Percentiles rank a stretch among this genome's conserved stretches.
Conservation (phyloP, 345 rosid genomes). For the Trapa bicornis region DNA sequence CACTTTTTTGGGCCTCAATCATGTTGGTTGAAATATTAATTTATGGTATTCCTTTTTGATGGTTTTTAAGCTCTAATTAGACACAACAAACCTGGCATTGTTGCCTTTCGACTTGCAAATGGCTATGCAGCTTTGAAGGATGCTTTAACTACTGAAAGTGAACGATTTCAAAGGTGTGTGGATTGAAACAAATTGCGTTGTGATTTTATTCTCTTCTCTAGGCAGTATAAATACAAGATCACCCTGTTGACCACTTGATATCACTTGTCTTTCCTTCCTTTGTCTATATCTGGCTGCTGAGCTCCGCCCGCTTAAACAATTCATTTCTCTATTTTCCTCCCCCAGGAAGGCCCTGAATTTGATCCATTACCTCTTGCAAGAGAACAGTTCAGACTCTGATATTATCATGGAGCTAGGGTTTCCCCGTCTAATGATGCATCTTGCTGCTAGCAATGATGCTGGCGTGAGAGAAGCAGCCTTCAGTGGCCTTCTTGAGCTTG, state of each 20-base stretch:
- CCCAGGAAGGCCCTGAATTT: slow-evolving; percentile 85
- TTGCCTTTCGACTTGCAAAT: slow-evolving; percentile 82
- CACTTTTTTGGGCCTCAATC: not conserved
- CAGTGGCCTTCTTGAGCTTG: slow-evolving; percentile 56
- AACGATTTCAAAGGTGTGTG: slow-evolving; percentile 70
- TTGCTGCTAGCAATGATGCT: slow-evolving; percentile 60
- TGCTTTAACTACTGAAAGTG: slow-evolving; percentile 56
- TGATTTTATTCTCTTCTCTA: not conserved
- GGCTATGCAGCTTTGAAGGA: slow-evolving; percentile 72
- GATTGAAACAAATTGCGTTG: not conserved
- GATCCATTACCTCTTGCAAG: slow-evolving; percentile 73
- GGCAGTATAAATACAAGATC: not conserved
- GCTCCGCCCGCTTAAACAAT: not conserved
- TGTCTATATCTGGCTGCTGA: not conserved
- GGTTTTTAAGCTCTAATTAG: slow-evolving; percentile 55
- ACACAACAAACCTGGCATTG: slow-evolving; percentile 65
- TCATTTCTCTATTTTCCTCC: slow-evolving; percentile 4
- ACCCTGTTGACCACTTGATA: not conserved
- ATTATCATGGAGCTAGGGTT: slow-evolving; percentile 58
- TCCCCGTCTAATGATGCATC: slow-evolving; percentile 69
- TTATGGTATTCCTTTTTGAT: not conserved
- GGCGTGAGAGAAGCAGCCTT: slow-evolving; percentile 83
- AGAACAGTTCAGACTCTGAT: slow-evolving; percentile 56
- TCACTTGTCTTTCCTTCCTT: not conserved
- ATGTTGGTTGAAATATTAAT: not conserved